phyloP scores from a whole-genome alignment of 73 alveolate genomes.

The Tetrahymena borealis region DNA sequence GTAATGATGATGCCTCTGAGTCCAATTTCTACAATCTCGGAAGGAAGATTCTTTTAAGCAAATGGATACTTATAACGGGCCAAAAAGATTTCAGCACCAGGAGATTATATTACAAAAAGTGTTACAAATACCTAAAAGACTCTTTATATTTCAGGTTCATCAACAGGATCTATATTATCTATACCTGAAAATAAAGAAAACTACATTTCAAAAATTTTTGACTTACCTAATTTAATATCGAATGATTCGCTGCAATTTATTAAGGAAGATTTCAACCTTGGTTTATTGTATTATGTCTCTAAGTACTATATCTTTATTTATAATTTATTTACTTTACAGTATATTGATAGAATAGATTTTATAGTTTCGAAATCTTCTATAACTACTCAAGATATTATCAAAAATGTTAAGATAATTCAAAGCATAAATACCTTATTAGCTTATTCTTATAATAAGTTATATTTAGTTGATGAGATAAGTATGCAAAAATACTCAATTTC shows the following conservation, averaged over 20 bases:
- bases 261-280: background rate
- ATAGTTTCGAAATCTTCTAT: too few species aligned
- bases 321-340: background rate
- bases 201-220: background rate
- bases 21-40: background rate
- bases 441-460: background rate
- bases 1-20: background rate
- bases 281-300: background rate
- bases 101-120: background rate
- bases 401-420: too few species aligned
- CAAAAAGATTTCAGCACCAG: background rate
- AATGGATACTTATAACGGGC: background rate
- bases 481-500: background rate
- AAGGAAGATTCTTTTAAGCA: background rate
- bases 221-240: background rate
- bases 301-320: too few species aligned
- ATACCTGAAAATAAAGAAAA: background rate
- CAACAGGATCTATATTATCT: background rate
- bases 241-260: background rate
- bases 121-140: background rate
- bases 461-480: background rate
- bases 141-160: background rate
- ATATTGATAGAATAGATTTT: background rate
- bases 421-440: background rate
- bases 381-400: background rate